Evolutionary conservation across 2,329 filamentous ascomycete genomes (phyloP).

Genomic region (Myriangium duriaei): DNA sequence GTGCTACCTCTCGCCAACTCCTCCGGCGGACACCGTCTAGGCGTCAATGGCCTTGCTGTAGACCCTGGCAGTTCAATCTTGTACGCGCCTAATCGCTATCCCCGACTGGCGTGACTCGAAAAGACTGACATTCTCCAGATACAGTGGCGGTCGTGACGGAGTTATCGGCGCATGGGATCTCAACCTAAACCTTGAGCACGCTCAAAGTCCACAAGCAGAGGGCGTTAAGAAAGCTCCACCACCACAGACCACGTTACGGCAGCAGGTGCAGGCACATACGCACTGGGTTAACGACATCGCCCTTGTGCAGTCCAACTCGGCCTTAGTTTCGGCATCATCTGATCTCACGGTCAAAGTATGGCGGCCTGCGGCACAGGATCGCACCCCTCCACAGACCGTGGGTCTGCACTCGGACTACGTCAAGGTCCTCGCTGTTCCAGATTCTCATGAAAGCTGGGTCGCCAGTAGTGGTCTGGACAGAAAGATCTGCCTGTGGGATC

Average conservation of each 20-base stretch:
- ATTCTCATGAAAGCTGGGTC: slow-evolving; percentile 64
- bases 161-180: slow-evolving; percentile 94
- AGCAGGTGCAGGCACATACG: slow-evolving; percentile 69
- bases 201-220: slow-evolving; percentile 20
- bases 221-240: slow-evolving; percentile 20
- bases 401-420: slow-evolving; percentile 93
- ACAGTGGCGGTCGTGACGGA: slow-evolving; percentile 90
- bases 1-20: slow-evolving; percentile 62
- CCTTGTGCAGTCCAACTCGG: slow-evolving; percentile 63
- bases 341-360: slow-evolving; percentile 88
- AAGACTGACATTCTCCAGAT: slow-evolving; percentile 44
- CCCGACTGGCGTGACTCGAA: no score
- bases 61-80: slow-evolving; percentile 73
- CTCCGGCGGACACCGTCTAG: slow-evolving; percentile 76
- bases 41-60: slow-evolving; percentile 87
- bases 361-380: slow-evolving; percentile 57
- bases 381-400: slow-evolving; percentile 61
- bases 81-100: slow-evolving; percentile 50
- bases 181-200: slow-evolving; percentile 50
- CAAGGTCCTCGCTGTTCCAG: slow-evolving; percentile 78
- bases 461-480: slow-evolving; percentile 88
- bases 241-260: slow-evolving; percentile 42
- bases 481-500: slow-evolving; percentile 86
- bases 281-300: slow-evolving; percentile 94
- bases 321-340: slow-evolving; percentile 81